Base-by-base conservation (phyloP, 2,329 filamentous ascomycete species). In the Phialemoniopsis sp. region DNA sequence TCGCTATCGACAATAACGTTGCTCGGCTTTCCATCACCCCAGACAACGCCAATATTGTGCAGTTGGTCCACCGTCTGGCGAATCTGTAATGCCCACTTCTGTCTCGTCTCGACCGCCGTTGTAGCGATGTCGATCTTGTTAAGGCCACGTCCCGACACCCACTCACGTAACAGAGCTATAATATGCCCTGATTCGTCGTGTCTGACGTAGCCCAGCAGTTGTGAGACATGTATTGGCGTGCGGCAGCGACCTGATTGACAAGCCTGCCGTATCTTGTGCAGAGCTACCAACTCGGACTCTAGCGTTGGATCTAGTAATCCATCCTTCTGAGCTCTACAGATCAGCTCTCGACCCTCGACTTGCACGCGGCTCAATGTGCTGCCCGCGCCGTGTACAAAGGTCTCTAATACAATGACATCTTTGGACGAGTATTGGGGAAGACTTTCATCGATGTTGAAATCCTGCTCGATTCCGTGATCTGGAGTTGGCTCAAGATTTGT, bases 1-100 rank as follows among this genome's bases (percentile, higher is more conserved):
- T 59, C 32, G 16, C 42, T 47, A 43, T 67, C 60, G 29, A 68
- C 57, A 39, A 67, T 46, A 40, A 68, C 54, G 31, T 67, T 65
- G 29, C 38, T 45, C 15, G 53, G 36, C 43, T 57, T 62, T 3
- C 50, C 58, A 46, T 59, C 52, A 9, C 56, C 56, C 58, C 56
- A 63, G 19, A 55, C 43, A 9, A 57, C 34, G 3, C 49, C 55
- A 13, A 46, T 41, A n/a, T 38, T 9, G 38, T 61, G 57, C 10
- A 63, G 46, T n/a, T 15, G 19, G 19, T 47, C 15, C 13, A 62
- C 40, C 0, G 47, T 51, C 32, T 51, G 36, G n/a, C 47, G 44
- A 29, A 61, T 48, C 43, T 61, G 54, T 37, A 28, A 13, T n/a
- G 38, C 41, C 41, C 38, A 43, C 34, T 31, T 33, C 32, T 30